Base-by-base conservation (phyloP, 208 protist species). In the Borovskyia barvae region DNA sequence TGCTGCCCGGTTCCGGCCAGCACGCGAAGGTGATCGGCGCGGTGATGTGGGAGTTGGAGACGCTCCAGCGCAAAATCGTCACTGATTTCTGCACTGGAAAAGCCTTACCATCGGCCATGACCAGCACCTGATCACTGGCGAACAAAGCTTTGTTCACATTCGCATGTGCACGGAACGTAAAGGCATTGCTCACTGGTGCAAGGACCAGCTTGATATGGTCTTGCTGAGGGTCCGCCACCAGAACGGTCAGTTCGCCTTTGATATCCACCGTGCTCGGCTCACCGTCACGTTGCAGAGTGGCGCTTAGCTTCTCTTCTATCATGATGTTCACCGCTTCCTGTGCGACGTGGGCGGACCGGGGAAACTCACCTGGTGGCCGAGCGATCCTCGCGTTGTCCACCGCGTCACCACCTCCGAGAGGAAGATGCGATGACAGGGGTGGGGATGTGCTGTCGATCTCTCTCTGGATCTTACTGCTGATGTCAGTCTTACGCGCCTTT, bases 61-160 rank as follows among this genome's bases (percentile, higher is more conserved):
- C 55, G 24, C 77, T 54, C 85, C 89, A 93, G 39, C 85, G 85
- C 37, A 93, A 56, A 48, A 93, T 85, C 17, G 85, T 86, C 9
- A 93, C 75, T 4, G 81, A 66, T 64, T 93, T 85, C 56, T 95
- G 77, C 28, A 87, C 51, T 15, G 86, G 89, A 33, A 92, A 82
- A 7, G 89, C 79, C 56, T 89, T 90, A 59, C 73, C 67, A 32
- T 90, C 85, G 17, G 69, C 75, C 84, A 92, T 91, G n/a, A 72
- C 48, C 19, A 96, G 64, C 32, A 92, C 83, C 46, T 79, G 73
- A 42, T 92, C 80, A 19, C 66, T 72, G 14, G 80, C 76, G 49
- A 95, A 95, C 36, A 92, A 62, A 9, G 80, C 57, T 67, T 91
- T 90, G 73, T 90, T 88, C 35, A 95, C 75, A 65, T 90, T 92